These are phyloP conservation scores for Bromus sterilis DNA, from an alignment of 176 grass and related monocot genomes.

Conservation along the genomic window DNA sequence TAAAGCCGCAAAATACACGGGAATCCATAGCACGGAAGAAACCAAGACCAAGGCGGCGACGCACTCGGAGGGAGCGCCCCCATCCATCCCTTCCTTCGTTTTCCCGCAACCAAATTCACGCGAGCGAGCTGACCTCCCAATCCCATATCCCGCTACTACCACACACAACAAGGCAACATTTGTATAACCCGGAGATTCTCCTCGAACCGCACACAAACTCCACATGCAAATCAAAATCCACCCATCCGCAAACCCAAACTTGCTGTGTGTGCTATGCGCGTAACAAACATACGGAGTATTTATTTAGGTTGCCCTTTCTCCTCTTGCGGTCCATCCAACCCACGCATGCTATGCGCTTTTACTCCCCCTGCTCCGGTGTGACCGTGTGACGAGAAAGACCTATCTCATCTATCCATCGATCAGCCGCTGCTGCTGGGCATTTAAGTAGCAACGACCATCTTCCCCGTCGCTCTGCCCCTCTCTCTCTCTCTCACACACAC, in stretches of 20 bases:
- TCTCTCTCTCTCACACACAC: background rate
- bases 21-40: background rate
- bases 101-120: conserved; percentile 25
- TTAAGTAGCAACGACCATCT: conserved; percentile 42
- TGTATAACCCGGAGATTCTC: conserved; percentile 18
- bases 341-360: background rate
- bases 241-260: background rate
- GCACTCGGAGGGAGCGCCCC: conserved; percentile 1
- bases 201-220: conserved; percentile 34
- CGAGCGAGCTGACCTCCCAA: background rate
- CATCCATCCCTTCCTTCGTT: conserved; percentile 31
- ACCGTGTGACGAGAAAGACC: background rate
- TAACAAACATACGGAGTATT: background rate
- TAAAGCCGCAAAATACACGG: background rate
- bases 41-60: conserved; percentile 7
- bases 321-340: background rate
- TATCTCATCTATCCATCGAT: background rate
- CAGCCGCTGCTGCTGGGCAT: conserved; percentile 21
- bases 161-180: background rate
- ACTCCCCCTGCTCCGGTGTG: background rate
- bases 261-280: background rate
- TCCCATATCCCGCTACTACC: background rate
- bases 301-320: background rate
- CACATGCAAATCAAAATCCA: conserved; percentile 12
- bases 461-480: background rate